These are phyloP conservation scores for Linderina pennispora DNA, from an alignment of 192 early-diverging fungal species.

Conservation along the genomic window DNA sequence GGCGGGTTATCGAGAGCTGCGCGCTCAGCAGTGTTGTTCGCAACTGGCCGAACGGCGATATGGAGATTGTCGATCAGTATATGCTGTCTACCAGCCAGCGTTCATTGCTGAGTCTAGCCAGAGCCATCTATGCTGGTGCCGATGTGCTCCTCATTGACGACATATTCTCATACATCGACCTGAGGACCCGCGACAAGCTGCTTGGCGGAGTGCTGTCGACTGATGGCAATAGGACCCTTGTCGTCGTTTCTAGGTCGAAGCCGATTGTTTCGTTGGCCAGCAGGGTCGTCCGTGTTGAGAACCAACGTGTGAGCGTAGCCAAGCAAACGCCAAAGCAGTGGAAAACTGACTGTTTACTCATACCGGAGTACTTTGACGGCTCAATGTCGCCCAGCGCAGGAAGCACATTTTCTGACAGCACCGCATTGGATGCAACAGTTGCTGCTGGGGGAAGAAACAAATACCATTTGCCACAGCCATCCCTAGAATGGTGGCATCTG, in stretches of 20 bases:
- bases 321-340: too few relatives aligned
- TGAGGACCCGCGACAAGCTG: not conserved
- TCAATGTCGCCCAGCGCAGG: too few relatives aligned
- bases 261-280: not conserved
- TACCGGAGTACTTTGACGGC: too few relatives aligned
- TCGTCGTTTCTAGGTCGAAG: not conserved
- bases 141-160: not conserved
- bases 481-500: too few relatives aligned
- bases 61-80: not conserved
- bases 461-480: too few relatives aligned
- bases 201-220: not conserved
- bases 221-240: not conserved
- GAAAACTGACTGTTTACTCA: too few relatives aligned
- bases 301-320: not conserved
- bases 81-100: not conserved
- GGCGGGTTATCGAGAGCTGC: not conserved
- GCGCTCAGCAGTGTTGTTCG: not conserved
- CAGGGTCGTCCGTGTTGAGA: too few relatives aligned
- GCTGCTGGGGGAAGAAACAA: too few relatives aligned
- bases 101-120: not conserved
- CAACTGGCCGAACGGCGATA: not conserved
- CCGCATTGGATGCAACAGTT: not conserved
- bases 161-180: not conserved
- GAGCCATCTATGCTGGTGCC: not conserved
- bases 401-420: not conserved